phyloP scores from a whole-genome alignment of 805 yeast species.

The Scheffersomyces lignosus region DNA sequence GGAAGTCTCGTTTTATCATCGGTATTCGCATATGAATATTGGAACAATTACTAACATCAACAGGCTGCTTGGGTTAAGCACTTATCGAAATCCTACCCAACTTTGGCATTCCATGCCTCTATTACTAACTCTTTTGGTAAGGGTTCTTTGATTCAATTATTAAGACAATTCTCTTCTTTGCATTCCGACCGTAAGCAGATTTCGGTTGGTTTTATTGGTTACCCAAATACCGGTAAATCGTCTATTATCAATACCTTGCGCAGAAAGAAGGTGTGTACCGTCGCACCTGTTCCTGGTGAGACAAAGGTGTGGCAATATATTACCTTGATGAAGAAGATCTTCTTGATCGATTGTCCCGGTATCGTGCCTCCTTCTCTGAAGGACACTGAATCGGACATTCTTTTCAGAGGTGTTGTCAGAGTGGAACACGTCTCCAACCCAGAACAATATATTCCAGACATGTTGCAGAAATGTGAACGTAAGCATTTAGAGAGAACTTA shows the following conservation, averaged over 20 bases:
- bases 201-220: constrained; percentile 95
- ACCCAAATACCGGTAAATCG: constrained; percentile 98
- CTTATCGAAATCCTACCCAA: constrained; percentile 87
- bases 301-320: constrained; percentile 99
- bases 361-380: constrained; percentile 93
- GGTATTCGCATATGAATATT: not conserved
- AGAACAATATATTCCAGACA: constrained; percentile 90
- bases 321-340: constrained; percentile 93
- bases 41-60: constrained; percentile 24
- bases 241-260: constrained; percentile 92
- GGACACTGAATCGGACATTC: constrained; percentile 87
- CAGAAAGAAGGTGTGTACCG: constrained; percentile 92
- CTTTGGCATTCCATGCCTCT: constrained; percentile 96
- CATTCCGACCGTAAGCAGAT: constrained; percentile 94
- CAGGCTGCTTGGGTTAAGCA: constrained; percentile 99
- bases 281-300: constrained; percentile 99
- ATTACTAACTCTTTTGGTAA: constrained; percentile 97
- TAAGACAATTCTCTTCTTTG: constrained; percentile 88
- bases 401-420: constrained; percentile 96
- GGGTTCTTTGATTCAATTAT: constrained; percentile 89
- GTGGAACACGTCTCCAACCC: constrained; percentile 97
- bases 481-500: constrained; percentile 94
- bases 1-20: constrained; percentile 1
- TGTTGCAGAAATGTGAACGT: constrained; percentile 79
- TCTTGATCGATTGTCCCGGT: constrained; percentile 97